Conservation (phyloP, 306 rosid species). For the Casuarina cunninghamiana region DNA sequence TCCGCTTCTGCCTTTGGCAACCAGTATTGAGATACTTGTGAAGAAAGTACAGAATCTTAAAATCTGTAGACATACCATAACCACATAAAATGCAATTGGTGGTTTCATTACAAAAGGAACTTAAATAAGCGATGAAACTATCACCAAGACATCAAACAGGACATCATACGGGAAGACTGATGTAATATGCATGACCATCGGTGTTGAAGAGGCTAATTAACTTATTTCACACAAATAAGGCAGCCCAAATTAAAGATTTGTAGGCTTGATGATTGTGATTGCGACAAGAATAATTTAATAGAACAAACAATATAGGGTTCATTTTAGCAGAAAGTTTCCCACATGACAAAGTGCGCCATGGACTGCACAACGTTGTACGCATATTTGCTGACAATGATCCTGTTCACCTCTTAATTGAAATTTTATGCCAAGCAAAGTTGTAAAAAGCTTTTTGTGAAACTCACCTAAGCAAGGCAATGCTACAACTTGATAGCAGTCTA, state of each 20-base stretch:
- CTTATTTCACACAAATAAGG: not conserved
- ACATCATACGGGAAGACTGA: constrained; percentile 20
- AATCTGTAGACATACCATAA: not conserved
- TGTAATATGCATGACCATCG: not conserved
- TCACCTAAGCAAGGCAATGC: not conserved
- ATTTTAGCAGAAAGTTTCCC: constrained; percentile 1
- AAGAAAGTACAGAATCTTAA: not conserved
- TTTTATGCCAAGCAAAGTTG: not conserved
- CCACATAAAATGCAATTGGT: not conserved
- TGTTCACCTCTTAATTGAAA: not conserved
- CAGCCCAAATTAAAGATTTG: not conserved
- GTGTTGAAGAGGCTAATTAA: not conserved
- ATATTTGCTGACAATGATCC: not conserved
- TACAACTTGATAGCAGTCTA: not conserved
- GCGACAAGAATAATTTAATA: not conserved
- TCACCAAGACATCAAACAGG: not conserved
- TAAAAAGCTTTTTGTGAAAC: not conserved
- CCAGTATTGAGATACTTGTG: not conserved
- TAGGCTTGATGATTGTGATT: not conserved
- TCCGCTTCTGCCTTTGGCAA: not conserved
- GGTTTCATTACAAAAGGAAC: not conserved
- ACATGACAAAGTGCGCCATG: not conserved
- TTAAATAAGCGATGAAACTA: not conserved
- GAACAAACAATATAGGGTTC: not conserved
- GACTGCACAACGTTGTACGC: not conserved